Base-by-base conservation (phyloP, 441 rosid species). In the Lepidium campestre region DNA sequence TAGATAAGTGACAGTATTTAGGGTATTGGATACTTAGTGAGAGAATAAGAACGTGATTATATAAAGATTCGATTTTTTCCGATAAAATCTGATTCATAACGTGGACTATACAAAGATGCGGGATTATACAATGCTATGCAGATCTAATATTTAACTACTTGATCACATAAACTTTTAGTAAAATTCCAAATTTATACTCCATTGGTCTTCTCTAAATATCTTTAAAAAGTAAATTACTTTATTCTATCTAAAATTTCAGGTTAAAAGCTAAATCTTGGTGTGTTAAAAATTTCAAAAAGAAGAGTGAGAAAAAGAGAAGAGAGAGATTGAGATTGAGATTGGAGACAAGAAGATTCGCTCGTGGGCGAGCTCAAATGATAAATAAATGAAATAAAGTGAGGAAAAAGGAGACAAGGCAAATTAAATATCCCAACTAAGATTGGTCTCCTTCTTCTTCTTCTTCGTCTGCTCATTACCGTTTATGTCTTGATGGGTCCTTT, bases 271-370 rank as follows among this genome's bases (percentile, higher is more conserved):
- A 49, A 17, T 56, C 10, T 22, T 49, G 40, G 44, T 41, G 55
- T 39, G 11, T 27, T 17, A 54, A 36, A 62, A 18, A 29, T 63
- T 14, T 31, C 37, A 55, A 47, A 55, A 55, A 41, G 56, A 49
- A 34, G 18, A 57, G 19, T 57, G 66, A 65, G 61, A 72, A 56
- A 53, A 54, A 36, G 48, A 63, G 4, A 37, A 12, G 14, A 34
- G 40, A 62, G 48, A 70, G 60, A 57, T 59, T 63, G 52, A n/a
- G n/a, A n/a, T n/a, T n/a, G 23, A 57, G 64, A 31, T 59, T 63
- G 52, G 69, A 61, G 77, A 73, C 73, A 73, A 73, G 34, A 73
- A 73, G 73, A 73, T 73, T 73, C 73, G 72, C 73, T 73, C 77
- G 77, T 73, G 77, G 77, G 73, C 48, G 13, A 59, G 68, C 46